Evolutionary conservation across 2,329 filamentous ascomycete genomes (phyloP).

Genomic region (Pseudomassariella vexata): DNA sequence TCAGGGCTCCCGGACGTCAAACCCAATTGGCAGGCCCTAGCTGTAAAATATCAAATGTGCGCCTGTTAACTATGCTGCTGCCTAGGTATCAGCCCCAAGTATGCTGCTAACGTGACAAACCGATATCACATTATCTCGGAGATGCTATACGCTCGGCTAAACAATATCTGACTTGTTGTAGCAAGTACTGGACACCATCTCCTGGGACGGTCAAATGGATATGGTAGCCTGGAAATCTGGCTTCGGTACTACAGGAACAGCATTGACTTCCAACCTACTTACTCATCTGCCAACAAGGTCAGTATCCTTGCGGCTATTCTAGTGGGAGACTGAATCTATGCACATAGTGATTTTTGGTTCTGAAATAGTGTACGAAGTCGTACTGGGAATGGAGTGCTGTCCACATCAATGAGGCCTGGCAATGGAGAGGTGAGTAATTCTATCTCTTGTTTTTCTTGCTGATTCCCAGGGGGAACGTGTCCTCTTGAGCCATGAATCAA

Average conservation of each 20-base stretch:
- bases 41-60: constrained; percentile 23
- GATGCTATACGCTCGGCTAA: constrained; percentile 5
- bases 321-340: too few species aligned
- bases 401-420: constrained; percentile 27
- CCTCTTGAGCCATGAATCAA: too few species aligned
- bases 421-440: constrained; percentile 28
- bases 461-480: too few species aligned
- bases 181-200: constrained; percentile 38
- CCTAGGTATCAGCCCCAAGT: constrained; percentile 16
- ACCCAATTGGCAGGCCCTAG: constrained; percentile 18
- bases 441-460: too few species aligned
- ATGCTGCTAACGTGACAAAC: constrained; percentile 17
- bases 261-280: constrained; percentile 20
- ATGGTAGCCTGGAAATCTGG: constrained; percentile 26
- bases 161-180: constrained; percentile 33
- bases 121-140: constrained; percentile 12
- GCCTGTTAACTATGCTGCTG: constrained; percentile 18
- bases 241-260: constrained; percentile 24
- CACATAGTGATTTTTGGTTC: too few species aligned
- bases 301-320: too few species aligned
- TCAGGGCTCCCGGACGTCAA: constrained; percentile 17
- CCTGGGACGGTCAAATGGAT: constrained; percentile 26
- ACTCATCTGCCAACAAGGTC: constrained; percentile 12
- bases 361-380: constrained; percentile 18
- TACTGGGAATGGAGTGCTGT: constrained; percentile 27